These are phyloP conservation scores for Polytrichum commune DNA, from an alignment of 225 moss, liverwort and hornwort genomes.

Conservation along the genomic window DNA sequence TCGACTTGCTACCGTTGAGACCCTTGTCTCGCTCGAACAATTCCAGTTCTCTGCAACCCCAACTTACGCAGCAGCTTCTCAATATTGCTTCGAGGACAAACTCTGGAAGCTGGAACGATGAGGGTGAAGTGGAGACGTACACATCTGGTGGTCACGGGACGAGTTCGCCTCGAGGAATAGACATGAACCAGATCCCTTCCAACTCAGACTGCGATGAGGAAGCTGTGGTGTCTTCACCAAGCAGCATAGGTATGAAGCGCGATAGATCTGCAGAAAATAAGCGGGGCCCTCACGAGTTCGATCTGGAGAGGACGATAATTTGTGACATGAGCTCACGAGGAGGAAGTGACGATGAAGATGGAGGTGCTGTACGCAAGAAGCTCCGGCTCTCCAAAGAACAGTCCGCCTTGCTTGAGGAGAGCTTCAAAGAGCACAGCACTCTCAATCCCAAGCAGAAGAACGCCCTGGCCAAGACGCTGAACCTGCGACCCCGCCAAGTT, in stretches of 20 bases:
- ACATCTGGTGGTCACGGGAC: conserved; percentile 50
- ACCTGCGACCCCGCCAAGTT: conserved; percentile 62
- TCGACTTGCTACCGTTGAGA: conserved; percentile 55
- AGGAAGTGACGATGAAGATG: conserved; percentile 66
- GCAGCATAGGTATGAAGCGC: conserved; percentile 45
- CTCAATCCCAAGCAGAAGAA: conserved; percentile 75
- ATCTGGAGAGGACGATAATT: conserved; percentile 45
- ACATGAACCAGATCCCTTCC: conserved; percentile 64
- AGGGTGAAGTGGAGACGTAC: conserved; percentile 56
- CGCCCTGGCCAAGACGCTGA: conserved; percentile 61
- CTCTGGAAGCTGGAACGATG: conserved; percentile 56
- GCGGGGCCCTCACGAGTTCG: conserved; percentile 52
- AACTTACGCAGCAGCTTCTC: conserved; percentile 46
- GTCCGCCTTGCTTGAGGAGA: conserved; percentile 64
- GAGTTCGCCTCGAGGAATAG: conserved; percentile 51
- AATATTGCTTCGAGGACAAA: conserved; percentile 52
- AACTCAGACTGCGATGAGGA: conserved; percentile 58
- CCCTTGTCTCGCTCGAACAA: conserved; percentile 28
- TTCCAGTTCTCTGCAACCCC: conserved; percentile 6
- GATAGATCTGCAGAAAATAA: conserved; percentile 18
- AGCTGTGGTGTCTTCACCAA: conserved; percentile 50
- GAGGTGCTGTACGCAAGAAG: conserved; percentile 57
- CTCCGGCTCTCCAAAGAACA: conserved; percentile 69
- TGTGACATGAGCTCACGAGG: conserved; percentile 63
- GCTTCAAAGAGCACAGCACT: conserved; percentile 68